Base-by-base conservation (phyloP, 164 flowering plant genomes). In the Umbellularia californica region DNA sequence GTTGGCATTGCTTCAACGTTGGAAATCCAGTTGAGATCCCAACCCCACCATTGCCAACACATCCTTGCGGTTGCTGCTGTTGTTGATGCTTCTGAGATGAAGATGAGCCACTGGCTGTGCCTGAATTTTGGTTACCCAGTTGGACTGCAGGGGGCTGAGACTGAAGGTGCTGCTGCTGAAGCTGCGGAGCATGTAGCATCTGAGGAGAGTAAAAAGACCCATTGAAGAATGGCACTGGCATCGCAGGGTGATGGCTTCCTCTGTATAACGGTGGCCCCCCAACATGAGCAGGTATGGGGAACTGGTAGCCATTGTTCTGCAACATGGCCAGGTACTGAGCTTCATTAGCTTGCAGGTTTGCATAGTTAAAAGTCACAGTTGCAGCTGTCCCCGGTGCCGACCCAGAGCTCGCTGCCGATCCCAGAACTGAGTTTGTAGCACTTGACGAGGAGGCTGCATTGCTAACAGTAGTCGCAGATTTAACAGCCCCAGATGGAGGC, bases 191-290 rank as follows among this genome's bases (percentile, higher is more conserved):
- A 79, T 90, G 99, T 6, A 92, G 80, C 90, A 94, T 88, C 77
- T 87, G 99, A n/a, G 99, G 83, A 27, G 99, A 74, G 79, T 88
- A 96, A 83, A 89, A 92, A 5, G 95, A 75, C 17, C 94, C 95
- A 82, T 85, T 91, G 80, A 88, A 91, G 78, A 88, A 86, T 0
- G 95, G 97, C 87, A 88, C 85, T 0, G 95, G 97, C 87, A 93
- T 70, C 1, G 92, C 79, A 79, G 88, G 98, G 63, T 86, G 74
- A 78, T 85, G 93, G 33, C 83, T 47, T 68, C 95, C 83, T 83
- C 97, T 80, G 72, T 86, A 94, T 70, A 90, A 78, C 2, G 91
- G 91, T 0, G 90, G 84, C 22, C 86, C 90, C 1, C 97, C 97
- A 20, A 89, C 89, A 73, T 87, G 92, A 0, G 94, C 79, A 4